A percentile compares a stretch with the other conserved stretches of the same genome.
These are phyloP conservation scores for Thuja plicata DNA, from an alignment of 83 land plant species.

Conservation along the genomic window DNA sequence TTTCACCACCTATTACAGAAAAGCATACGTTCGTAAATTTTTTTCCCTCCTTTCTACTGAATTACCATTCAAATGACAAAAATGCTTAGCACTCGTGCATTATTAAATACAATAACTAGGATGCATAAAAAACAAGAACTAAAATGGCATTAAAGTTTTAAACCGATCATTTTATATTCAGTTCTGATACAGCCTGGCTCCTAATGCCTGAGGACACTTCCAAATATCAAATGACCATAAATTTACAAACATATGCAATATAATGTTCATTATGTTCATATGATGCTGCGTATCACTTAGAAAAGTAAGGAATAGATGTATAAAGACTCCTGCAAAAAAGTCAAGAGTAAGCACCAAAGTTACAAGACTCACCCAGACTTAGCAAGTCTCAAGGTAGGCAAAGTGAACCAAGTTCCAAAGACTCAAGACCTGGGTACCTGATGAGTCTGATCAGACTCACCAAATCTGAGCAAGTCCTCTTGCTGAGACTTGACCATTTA, in stretches of 20 bases:
- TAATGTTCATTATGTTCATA: background rate
- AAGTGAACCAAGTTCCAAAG: no score
- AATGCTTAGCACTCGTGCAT: background rate
- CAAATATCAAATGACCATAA: background rate
- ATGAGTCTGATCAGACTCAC: no score
- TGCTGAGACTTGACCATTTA: no score
- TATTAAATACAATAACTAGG: background rate
- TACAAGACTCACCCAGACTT: no score
- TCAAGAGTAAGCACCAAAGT: background rate
- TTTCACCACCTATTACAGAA: slow-evolving; percentile 31
- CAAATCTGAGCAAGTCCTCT: no score
- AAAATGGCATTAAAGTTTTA: background rate
- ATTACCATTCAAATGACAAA: background rate
- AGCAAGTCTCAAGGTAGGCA: no score
- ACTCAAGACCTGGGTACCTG: no score
- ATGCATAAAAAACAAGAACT: background rate
- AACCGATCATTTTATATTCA: background rate
- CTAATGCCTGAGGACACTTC: background rate
- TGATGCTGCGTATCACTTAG: background rate
- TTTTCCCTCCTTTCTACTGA: background rate
- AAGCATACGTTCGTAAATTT: background rate
- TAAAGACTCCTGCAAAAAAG: background rate
- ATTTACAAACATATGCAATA: background rate
- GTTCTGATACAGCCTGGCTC: background rate
- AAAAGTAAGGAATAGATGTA: background rate